Conservation (phyloP, 164 flowering plant species). For the Vitis labrusca region DNA sequence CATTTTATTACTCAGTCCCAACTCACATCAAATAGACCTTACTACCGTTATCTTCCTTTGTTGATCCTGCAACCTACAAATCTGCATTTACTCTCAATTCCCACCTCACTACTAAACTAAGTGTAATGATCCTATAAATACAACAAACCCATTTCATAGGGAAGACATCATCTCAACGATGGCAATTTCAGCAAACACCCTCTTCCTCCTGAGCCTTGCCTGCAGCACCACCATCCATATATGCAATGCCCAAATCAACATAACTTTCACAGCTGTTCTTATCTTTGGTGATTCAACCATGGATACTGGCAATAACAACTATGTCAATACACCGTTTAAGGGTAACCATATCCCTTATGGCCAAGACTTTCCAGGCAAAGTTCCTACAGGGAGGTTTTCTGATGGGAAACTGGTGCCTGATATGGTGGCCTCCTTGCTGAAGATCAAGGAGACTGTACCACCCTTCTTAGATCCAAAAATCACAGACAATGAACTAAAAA, state of each 20-base stretch:
- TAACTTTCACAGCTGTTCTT: conserved; percentile 24
- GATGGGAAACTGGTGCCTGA: conserved; percentile 33
- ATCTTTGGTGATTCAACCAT: conserved; percentile 36
- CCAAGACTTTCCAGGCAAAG: conserved; percentile 16
- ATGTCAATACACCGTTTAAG: conserved; percentile 8
- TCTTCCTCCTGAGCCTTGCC: not conserved
- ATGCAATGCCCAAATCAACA: conserved; percentile 7
- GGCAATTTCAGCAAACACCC: not conserved
- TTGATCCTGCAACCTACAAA: no score
- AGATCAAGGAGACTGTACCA: conserved; percentile 28
- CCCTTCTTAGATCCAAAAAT: conserved; percentile 36
- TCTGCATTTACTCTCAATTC: no score
- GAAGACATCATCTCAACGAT: not conserved
- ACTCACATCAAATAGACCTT: no score
- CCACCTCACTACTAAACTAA: no score
- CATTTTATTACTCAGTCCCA: no score
- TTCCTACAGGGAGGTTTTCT: conserved; percentile 34
- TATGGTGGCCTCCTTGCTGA: conserved; percentile 23
- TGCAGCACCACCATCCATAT: not conserved
- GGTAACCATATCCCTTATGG: conserved; percentile 34
- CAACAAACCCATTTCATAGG: no score
- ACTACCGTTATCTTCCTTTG: no score
- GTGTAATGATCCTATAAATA: no score
- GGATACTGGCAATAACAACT: conserved; percentile 40
- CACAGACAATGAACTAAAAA: conserved; percentile 25